These are phyloP conservation scores for Panicum hallii DNA, from an alignment of 202 grass and related monocot genomes.

Conservation along the genomic window DNA sequence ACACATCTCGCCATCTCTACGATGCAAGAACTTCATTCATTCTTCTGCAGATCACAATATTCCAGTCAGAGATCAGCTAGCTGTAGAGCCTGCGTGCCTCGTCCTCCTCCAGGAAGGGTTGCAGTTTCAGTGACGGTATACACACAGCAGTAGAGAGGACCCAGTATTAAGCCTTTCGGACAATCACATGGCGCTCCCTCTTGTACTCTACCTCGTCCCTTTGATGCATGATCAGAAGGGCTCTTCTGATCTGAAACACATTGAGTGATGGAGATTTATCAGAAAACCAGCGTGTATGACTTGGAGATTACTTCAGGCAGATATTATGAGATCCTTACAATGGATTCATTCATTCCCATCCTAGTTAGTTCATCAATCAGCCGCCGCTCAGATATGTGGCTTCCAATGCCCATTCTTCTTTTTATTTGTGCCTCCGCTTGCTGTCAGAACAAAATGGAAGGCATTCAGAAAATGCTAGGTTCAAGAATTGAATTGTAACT, in stretches of 20 bases:
- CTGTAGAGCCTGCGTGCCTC: background rate
- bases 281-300: slow-evolving; percentile 11
- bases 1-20: slow-evolving; percentile 19
- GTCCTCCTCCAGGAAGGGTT: background rate
- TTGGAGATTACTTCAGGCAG: background rate
- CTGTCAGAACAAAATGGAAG: slow-evolving; percentile 46
- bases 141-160: background rate
- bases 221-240: slow-evolving; percentile 96
- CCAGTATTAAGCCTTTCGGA: slow-evolving; percentile 73
- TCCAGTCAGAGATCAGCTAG: background rate
- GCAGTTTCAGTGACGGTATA: slow-evolving; percentile 24
- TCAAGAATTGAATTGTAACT: background rate
- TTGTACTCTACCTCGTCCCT: slow-evolving; percentile 97
- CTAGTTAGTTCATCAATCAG: slow-evolving; percentile 75
- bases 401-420: slow-evolving; percentile 95
- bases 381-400: slow-evolving; percentile 86
- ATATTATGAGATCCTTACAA: slow-evolving; percentile 51
- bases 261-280: background rate
- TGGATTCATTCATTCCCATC: slow-evolving; percentile 96
- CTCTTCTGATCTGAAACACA: slow-evolving; percentile 83
- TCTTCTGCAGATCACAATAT: slow-evolving; percentile 13
- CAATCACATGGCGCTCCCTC: slow-evolving; percentile 86
- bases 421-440: slow-evolving; percentile 97
- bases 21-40: background rate
- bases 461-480: background rate